These are phyloP conservation scores for Tolypocladium nubicola DNA, from an alignment of 2,329 filamentous ascomycete species.

Conservation along the genomic window DNA sequence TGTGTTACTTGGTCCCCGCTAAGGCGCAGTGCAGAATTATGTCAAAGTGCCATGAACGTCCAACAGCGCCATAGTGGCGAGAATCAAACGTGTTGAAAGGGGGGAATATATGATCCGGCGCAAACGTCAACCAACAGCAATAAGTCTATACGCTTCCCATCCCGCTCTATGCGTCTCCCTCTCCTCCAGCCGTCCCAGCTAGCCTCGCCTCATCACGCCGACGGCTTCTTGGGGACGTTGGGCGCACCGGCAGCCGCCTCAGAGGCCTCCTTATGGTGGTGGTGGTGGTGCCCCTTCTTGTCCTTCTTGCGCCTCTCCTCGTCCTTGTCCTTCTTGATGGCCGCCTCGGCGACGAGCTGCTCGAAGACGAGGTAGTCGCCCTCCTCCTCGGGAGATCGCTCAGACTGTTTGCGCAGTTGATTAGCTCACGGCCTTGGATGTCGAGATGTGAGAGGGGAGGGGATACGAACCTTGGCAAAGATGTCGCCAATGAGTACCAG, in stretches of 20 bases:
- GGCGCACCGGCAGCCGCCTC: slow-evolving; percentile 15
- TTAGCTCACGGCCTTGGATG: neutral
- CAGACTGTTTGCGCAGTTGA: slow-evolving; percentile 44
- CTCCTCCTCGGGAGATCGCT: slow-evolving; percentile 87
- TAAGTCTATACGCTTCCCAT: neutral
- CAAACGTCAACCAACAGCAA: neutral
- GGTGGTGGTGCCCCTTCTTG: slow-evolving; percentile 33
- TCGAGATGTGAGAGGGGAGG: neutral
- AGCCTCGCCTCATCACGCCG: neutral
- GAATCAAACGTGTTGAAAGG: neutral
- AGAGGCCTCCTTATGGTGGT: slow-evolving; percentile 16
- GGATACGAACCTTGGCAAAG: slow-evolving; percentile 62
- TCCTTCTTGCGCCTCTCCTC: slow-evolving; percentile 56
- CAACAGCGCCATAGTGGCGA: neutral
- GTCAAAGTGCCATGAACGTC: neutral
- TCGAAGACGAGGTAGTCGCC: slow-evolving; percentile 98
- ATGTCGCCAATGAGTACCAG: slow-evolving; percentile 82
- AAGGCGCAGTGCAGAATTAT: neutral
- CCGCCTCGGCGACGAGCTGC: slow-evolving; percentile 92
- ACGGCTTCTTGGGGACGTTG: slow-evolving; percentile 9
- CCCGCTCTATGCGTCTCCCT: neutral
- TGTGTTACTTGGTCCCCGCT: neutral
- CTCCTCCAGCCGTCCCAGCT: neutral
- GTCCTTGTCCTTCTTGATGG: slow-evolving; percentile 87
- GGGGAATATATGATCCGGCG: neutral